Conservation (phyloP, 768 basidiomycete species). For the Guyanaporus albipodus region DNA sequence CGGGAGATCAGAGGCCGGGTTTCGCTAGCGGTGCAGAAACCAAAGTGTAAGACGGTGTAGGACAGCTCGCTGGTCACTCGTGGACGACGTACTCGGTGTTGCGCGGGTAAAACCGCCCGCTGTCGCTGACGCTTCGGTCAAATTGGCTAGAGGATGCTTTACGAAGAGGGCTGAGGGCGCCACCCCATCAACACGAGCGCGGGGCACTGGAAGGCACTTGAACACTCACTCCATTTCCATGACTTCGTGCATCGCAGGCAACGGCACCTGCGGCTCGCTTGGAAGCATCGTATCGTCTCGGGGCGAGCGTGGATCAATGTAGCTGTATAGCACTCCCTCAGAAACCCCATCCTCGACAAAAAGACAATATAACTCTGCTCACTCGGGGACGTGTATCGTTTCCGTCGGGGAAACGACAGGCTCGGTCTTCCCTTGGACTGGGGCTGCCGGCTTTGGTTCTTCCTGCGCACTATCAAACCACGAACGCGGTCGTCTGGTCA, state of each 20-base stretch:
- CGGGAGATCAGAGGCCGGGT: constrained; percentile 47
- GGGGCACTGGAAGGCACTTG: too few species aligned
- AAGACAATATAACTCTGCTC: background rate
- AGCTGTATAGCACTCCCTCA: constrained; percentile 7
- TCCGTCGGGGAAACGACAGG: constrained; percentile 25
- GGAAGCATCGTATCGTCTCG: constrained; percentile 29
- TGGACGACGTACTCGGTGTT: constrained; percentile 25
- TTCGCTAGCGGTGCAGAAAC: constrained; percentile 41
- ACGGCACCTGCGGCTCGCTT: constrained; percentile 26
- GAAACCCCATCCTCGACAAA: background rate
- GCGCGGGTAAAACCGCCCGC: constrained; percentile 8
- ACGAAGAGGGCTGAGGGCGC: constrained; percentile 12
- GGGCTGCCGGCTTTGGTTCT: constrained; percentile 20
- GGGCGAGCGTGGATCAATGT: constrained; percentile 30
- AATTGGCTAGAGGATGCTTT: constrained; percentile 16
- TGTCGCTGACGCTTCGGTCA: constrained; percentile 16
- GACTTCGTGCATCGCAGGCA: constrained; percentile 35
- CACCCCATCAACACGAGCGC: background rate
- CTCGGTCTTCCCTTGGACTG: constrained; percentile 7
- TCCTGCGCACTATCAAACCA: constrained; percentile 17
- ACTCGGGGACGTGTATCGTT: constrained; percentile 32
- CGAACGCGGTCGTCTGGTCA: background rate
- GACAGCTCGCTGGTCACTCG: too few species aligned
- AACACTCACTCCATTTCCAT: constrained; percentile 22
- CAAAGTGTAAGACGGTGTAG: background rate